Conservation (phyloP, 73 alveolate species). For the Effrenium voratum region DNA sequence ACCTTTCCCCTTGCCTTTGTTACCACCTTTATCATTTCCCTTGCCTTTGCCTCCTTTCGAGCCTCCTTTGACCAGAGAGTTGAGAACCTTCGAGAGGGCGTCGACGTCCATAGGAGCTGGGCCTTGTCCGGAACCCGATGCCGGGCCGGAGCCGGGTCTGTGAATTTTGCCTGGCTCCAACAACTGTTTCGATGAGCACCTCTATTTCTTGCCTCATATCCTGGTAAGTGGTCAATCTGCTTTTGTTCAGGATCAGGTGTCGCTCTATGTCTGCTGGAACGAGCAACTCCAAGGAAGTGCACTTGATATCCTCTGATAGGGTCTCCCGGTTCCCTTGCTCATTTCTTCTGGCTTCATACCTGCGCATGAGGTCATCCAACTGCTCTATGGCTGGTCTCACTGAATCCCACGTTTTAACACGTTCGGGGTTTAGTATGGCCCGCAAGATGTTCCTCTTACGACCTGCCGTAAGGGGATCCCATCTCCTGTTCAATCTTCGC, state of each 20-base stretch:
- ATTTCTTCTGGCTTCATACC: conserved; percentile 38
- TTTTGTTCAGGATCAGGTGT: conserved; percentile 29
- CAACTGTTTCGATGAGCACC: not conserved
- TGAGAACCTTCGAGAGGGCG: not conserved
- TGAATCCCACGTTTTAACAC: not conserved
- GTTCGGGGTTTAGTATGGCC: conserved; percentile 30
- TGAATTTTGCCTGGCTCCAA: not conserved
- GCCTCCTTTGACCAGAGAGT: not conserved
- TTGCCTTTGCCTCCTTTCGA: conserved; percentile 35
- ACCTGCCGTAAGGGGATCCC: conserved; percentile 40
- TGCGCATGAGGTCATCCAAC: conserved; percentile 13
- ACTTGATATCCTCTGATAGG: not conserved
- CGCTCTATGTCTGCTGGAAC: conserved; percentile 31
- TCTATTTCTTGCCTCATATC: not conserved
- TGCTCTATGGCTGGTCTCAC: conserved; percentile 41
- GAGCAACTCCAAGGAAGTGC: conserved; percentile 4
- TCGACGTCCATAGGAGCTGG: conserved; percentile 32
- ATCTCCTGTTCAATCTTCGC: conserved; percentile 25
- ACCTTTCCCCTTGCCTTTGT: not conserved
- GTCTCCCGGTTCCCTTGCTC: not conserved
- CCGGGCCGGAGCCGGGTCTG: not conserved
- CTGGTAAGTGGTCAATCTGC: not conserved
- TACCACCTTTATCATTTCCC: too few relatives aligned
- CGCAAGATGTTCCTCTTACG: conserved; percentile 26
- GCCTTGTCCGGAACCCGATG: not conserved